A percentile compares a stretch with the other conserved stretches of the same genome.
Conservation (phyloP, 805 yeast species). For the Yarrowia sp. region DNA sequence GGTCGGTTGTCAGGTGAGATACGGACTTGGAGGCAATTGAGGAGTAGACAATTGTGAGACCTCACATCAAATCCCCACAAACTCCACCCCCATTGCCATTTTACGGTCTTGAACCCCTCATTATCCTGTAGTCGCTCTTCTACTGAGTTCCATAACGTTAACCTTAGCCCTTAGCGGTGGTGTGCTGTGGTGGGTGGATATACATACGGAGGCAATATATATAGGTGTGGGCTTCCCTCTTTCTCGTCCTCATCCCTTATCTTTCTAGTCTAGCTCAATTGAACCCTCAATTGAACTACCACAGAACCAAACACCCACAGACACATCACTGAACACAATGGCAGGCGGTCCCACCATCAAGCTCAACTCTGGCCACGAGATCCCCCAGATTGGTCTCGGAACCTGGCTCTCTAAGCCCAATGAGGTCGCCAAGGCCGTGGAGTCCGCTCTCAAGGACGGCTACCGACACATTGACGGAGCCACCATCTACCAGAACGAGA, state of each 20-base stretch:
- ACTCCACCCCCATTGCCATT: no score
- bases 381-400: conserved; percentile 64
- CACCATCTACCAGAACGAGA: conserved; percentile 61
- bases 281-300: conserved; percentile 10
- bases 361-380: conserved; percentile 55
- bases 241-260: no score
- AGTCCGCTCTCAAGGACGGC: conserved; percentile 58
- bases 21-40: no score
- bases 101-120: not conserved
- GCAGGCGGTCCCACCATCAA: conserved; percentile 41
- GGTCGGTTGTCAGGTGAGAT: not conserved
- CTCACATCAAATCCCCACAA: no score
- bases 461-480: conserved; percentile 73
- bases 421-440: conserved; percentile 50
- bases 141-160: conserved; percentile 34
- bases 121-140: conserved; percentile 1
- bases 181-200: not conserved
- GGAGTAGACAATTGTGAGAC: no score
- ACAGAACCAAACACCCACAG: not conserved
- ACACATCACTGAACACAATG: conserved; percentile 10
- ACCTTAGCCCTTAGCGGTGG: conserved; percentile 1
- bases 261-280: conserved; percentile 13
- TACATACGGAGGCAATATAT: conserved; percentile 7
- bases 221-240: not conserved
- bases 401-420: conserved; percentile 55